A percentile compares a stretch with the other conserved stretches of the same genome.
These are phyloP conservation scores for Lojkania enalia DNA, from an alignment of 2,329 filamentous ascomycete genomes.

Conservation along the genomic window DNA sequence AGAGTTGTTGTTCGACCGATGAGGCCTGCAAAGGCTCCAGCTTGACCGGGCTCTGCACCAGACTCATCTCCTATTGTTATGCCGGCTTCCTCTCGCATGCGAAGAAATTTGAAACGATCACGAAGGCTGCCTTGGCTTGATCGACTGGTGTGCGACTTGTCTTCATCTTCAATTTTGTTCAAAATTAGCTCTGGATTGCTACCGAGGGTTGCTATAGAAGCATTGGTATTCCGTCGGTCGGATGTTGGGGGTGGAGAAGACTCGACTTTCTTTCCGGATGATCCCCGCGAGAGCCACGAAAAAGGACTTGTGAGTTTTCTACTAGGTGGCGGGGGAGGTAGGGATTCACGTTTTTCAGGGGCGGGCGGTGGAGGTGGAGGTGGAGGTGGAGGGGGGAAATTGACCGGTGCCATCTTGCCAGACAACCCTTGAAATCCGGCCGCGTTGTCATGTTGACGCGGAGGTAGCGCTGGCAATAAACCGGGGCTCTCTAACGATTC, in stretches of 20 bases:
- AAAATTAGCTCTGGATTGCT: constrained; percentile 83
- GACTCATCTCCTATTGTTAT: constrained; percentile 45
- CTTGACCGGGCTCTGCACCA: constrained; percentile 50
- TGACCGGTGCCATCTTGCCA: constrained; percentile 69
- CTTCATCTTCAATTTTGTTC: constrained; percentile 70
- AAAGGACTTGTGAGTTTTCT: constrained; percentile 74
- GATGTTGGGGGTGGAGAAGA: constrained; percentile 59
- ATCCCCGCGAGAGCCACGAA: constrained; percentile 41
- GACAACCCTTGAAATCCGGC: constrained; percentile 67
- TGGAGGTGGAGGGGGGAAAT: constrained; percentile 45
- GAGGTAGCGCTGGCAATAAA: constrained; percentile 59
- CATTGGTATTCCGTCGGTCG: constrained; percentile 72
- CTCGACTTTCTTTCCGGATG: constrained; percentile 62
- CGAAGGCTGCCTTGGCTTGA: constrained; percentile 48
- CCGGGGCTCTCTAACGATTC: constrained; percentile 30
- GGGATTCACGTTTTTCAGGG: constrained; percentile 29
- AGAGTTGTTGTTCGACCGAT: constrained; percentile 48
- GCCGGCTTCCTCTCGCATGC: constrained; percentile 51
- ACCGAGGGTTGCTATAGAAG: constrained; percentile 75
- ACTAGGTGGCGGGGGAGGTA: constrained; percentile 46
- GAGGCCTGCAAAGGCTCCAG: constrained; percentile 48
- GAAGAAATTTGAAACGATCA: constrained; percentile 51
- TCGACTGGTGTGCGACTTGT: constrained; percentile 30
- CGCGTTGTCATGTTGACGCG: constrained; percentile 43
- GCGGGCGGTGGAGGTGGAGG: constrained; percentile 34